Evolutionary conservation across 768 basidiomycete genomes (phyloP), one percentile per base, ranked within the genome.

Genomic region (Russula sp.): DNA sequence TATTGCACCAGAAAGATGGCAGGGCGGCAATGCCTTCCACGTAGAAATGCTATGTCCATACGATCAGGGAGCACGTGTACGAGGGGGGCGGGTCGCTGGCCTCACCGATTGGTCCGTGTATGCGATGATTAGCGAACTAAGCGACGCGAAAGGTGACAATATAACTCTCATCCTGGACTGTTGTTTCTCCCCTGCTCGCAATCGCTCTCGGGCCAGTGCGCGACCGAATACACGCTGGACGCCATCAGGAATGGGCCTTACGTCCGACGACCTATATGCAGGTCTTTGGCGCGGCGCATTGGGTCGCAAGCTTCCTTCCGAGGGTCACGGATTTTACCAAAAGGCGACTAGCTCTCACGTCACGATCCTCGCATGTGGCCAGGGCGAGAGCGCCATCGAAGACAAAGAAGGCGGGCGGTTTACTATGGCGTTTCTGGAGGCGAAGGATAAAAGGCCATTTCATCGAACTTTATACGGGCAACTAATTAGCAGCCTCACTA

Each of bases 91-190:
- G 11, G 74, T 83, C 64, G 79, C 84, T 9, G 88, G 87, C 28
- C 85, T 89, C 64, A 85, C 85, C 51, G 87, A 88, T 73, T 82
- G 83, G 55, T 87, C 87, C 11, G 75, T 89, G 61, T 78, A 79
- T 48, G 80, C 85, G 44, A 81, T 89, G 78, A 73, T 89, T n/a
- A 68, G 70, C 58, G 83, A 86, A 58, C 79, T 89, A 46, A 75
- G 79, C 20, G 73, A 74, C 28, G 75, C 74, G 51, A 89, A 88
- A 69, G 87, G 87, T 34, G 77, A 88, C 72, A 89, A 89, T 64
- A 83, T 89, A 72, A 85, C 87, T 1, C 72, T 89, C 62, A 79
- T 89, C 61, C 76, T 88, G 26, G 87, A 89, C 72, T 80, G 83
- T 67, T 88, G 84, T 69, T 87, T 88, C 74, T 78, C 82, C 11